phyloP scores from a whole-genome alignment of 495 filamentous ascomycete genomes.

The Opeltia flavorubescens region DNA sequence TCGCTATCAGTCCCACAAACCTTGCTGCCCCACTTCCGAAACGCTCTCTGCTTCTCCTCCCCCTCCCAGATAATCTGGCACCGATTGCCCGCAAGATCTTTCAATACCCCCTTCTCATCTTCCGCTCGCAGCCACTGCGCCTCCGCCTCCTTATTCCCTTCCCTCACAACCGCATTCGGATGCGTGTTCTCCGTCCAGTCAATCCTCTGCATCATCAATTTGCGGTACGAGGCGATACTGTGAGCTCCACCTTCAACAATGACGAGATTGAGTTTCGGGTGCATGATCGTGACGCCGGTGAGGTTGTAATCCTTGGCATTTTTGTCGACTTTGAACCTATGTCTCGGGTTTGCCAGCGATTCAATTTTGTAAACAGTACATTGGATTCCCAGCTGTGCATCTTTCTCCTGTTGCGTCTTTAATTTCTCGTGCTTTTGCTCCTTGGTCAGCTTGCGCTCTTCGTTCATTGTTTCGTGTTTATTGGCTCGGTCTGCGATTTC shows the following conservation, averaged over 20 bases:
- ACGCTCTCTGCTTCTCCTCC: conserved; percentile 58
- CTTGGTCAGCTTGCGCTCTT: conserved; percentile 79
- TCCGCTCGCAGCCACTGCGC: conserved; percentile 62
- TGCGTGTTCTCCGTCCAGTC: conserved; percentile 84
- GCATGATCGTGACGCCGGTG: conserved; percentile 76
- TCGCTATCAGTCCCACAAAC: conserved; percentile 79
- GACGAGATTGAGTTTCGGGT: conserved; percentile 75
- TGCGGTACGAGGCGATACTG: conserved; percentile 67
- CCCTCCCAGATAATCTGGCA: conserved; percentile 81
- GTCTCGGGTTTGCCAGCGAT: conserved; percentile 74
- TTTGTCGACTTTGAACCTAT: conserved; percentile 82
- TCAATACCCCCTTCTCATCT: conserved; percentile 64
- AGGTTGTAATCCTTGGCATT: conserved; percentile 81
- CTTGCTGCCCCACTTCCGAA: conserved; percentile 73
- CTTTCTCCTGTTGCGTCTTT: conserved; percentile 66
- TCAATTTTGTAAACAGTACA: conserved; percentile 80
- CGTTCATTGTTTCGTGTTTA: conserved; percentile 65
- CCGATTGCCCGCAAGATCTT: conserved; percentile 65
- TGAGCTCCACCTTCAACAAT: conserved; percentile 84
- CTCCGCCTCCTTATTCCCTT: conserved; percentile 45
- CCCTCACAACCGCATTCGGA: conserved; percentile 42
- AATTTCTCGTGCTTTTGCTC: conserved; percentile 83
- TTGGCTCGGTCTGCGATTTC: conserved; percentile 76
- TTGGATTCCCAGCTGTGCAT: conserved; percentile 71
- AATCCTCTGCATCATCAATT: conserved; percentile 83